These are phyloP conservation scores for Sedum album DNA, from an alignment of 164 flowering plant species.

Conservation along the genomic window DNA sequence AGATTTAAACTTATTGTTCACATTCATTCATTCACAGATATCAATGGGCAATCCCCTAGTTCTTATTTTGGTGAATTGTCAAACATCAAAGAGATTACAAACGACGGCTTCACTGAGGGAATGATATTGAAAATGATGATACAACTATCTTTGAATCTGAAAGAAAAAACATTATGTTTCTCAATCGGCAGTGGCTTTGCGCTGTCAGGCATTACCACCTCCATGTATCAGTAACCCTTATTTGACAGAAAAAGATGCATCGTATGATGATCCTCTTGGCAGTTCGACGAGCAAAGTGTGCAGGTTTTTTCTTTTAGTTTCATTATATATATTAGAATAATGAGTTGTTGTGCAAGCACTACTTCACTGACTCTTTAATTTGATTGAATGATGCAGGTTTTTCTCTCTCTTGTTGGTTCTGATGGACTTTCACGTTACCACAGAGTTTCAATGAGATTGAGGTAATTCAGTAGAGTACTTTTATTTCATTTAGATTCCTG, in stretches of 20 bases:
- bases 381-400: conserved; percentile 30
- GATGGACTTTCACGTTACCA: conserved; percentile 87
- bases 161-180: conserved; percentile 54
- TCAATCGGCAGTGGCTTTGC: conserved; percentile 83
- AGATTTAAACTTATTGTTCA: not conserved
- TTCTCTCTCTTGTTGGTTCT: conserved; percentile 40
- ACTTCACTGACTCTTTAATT: not conserved
- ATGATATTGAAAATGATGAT: conserved; percentile 27
- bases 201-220: conserved; percentile 89
- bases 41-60: conserved; percentile 20
- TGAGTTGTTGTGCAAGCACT: not conserved
- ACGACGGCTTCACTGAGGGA: conserved; percentile 26
- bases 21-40: conserved; percentile 21
- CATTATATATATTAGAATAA: too few species aligned
- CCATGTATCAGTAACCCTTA: conserved; percentile 91
- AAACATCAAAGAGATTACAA: conserved; percentile 26
- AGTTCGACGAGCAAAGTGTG: conserved; percentile 61
- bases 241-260: conserved; percentile 32
- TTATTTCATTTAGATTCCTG: not conserved
- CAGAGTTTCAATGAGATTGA: conserved; percentile 91
- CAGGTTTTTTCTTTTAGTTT: conserved; percentile 26
- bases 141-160: conserved; percentile 15
- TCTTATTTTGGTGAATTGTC: conserved; percentile 23
- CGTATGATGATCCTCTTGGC: conserved; percentile 53
- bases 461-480: conserved; percentile 23